Base-by-base conservation (phyloP, 257 asterid species). In the Lycium ferocissimum region DNA sequence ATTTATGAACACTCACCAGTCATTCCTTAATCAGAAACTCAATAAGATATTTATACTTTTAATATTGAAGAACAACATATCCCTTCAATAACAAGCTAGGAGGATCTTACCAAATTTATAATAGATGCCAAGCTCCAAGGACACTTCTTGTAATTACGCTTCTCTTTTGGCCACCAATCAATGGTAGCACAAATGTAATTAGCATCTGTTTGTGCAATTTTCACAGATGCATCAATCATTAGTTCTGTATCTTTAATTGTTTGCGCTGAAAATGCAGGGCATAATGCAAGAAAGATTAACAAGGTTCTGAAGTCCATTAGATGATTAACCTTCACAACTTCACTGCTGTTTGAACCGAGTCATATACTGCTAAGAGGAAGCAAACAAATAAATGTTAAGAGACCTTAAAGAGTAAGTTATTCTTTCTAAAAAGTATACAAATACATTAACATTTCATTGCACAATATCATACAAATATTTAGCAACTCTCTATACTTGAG, bases 151-250 rank as follows among this genome's bases (percentile, higher is more conserved):
- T 94, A 97, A 85, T 94, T 88, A 82, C 99, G 95, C 93, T 97
- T 97, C 57, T 95, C 96, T 53, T 89, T 87, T 40, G 99, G 98
- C 99, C 99, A 95, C 99, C 99, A 97, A 83, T 94, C 98, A 73
- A 97, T 86, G 72, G 98, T 97, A 80, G 98, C 98, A 85, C 99
- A 95, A 20, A 97, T 90, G 78, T 92, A 97, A 88, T 90, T 92
- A 89, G 84, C 94, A 86, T 93, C 98, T 5, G 98, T 95, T 61
- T 86, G 89, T 53, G 96, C 93, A 53, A 93, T 45, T n/a, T 83
- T 84, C 57, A 79, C 26, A 35, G 92, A 88, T 72, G 97, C 86
- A 91, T 93, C 90, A 13, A 97, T 71, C 12, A 83, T 78, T 80
- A 97, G 87, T 56, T 70, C 89, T 5, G 87, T 92, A 83, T 90